phyloP scores from a whole-genome alignment of 108 stramenopile genomes.

The Parmales sp. region DNA sequence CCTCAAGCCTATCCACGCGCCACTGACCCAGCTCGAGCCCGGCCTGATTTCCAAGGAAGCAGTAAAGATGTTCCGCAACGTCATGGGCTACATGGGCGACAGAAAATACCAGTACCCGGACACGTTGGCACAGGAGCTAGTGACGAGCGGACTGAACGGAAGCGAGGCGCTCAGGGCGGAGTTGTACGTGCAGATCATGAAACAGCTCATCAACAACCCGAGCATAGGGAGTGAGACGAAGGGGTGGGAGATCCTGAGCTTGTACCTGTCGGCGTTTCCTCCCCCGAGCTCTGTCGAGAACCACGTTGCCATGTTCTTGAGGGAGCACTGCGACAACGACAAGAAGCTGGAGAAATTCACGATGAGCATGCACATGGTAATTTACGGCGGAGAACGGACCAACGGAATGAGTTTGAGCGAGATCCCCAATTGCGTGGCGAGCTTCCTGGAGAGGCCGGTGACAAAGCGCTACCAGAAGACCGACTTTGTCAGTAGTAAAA shows the following conservation, averaged over 20 bases:
- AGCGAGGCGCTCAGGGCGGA: conserved; percentile 24
- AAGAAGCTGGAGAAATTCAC: conserved; percentile 18
- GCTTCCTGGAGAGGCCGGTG: conserved; percentile 26
- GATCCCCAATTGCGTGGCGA: conserved; percentile 17
- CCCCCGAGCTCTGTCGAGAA: conserved; percentile 33
- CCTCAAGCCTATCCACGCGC: conserved; percentile 26
- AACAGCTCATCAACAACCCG: conserved; percentile 42
- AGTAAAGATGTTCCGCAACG: conserved; percentile 35
- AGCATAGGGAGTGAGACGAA: conserved; percentile 16
- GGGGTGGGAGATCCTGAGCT: conserved; percentile 34
- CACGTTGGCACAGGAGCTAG: conserved; percentile 18
- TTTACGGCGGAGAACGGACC: conserved; percentile 22
- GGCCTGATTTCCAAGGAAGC: conserved; percentile 32
- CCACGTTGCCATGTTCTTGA: conserved; percentile 26
- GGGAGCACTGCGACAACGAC: conserved; percentile 17
- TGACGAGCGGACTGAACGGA: conserved; percentile 13
- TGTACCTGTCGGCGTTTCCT: conserved; percentile 23
- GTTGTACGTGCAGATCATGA: conserved; percentile 43
- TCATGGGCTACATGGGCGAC: conserved; percentile 38
- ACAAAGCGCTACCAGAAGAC: conserved; percentile 6
- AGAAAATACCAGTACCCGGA: conserved; percentile 33
- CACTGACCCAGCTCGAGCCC: conserved; percentile 21
- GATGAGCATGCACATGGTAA: conserved; percentile 22
- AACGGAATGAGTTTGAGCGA: conserved; percentile 17
- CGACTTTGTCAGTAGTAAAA: neutral